A percentile compares a stretch with the other conserved stretches of the same genome.
These are phyloP conservation scores for Ganoderma lucidum DNA, from an alignment of 1,284 basidiomycete genomes.

Conservation along the genomic window DNA sequence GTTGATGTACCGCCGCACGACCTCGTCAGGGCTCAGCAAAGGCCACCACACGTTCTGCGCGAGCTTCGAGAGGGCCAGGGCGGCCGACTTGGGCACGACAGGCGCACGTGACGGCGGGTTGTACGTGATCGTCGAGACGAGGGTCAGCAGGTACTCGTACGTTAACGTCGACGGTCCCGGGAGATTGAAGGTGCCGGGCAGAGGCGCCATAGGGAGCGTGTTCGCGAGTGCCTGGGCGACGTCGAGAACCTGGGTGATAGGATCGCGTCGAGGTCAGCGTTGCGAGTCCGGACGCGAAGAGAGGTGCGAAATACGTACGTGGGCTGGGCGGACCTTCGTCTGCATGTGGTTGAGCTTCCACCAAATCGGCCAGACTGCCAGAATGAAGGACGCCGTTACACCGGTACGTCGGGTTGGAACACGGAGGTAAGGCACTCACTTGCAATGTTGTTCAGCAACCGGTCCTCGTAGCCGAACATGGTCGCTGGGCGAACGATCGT, in stretches of 20 bases:
- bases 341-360: slow-evolving; percentile 92
- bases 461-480: slow-evolving; percentile 96
- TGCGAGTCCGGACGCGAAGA: slow-evolving; percentile 7
- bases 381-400: slow-evolving; percentile 6
- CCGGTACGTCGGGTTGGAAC: slow-evolving; percentile 36
- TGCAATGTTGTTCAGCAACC: slow-evolving; percentile 92
- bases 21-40: slow-evolving; percentile 90
- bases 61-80: slow-evolving; percentile 69
- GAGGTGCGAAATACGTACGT: slow-evolving; percentile 63
- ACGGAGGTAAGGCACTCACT: slow-evolving; percentile 57
- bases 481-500: slow-evolving; percentile 90
- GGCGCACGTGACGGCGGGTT: slow-evolving; percentile 74
- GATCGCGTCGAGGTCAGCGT: slow-evolving; percentile 7
- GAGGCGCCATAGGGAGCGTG: slow-evolving; percentile 70
- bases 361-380: slow-evolving; percentile 88
- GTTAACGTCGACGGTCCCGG: slow-evolving; percentile 92
- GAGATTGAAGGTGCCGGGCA: slow-evolving; percentile 80
- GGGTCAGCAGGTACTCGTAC: slow-evolving; percentile 84
- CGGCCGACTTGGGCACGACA: slow-evolving; percentile 81
- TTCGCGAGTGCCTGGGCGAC: slow-evolving; percentile 92
- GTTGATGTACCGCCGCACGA: slow-evolving; percentile 88
- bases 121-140: slow-evolving; percentile 86
- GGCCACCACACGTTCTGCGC: slow-evolving; percentile 94
- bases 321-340: slow-evolving; percentile 90
- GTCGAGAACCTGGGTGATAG: slow-evolving; percentile 78